Evolutionary conservation across 192 early-diverging fungal species (phyloP).

Genomic region (Cetraspora pellucida): DNA sequence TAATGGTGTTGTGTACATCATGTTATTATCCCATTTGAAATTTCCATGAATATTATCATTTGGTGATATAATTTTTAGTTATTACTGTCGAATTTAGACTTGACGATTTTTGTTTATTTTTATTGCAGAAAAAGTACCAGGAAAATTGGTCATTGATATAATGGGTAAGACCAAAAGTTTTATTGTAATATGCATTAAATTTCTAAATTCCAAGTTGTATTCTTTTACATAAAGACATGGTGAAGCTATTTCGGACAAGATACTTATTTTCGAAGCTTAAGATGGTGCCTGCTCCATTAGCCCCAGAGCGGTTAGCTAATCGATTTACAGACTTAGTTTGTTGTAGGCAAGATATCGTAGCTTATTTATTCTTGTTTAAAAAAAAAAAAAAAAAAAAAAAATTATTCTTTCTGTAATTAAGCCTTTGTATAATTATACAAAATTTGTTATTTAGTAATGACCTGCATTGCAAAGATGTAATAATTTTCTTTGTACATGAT

Average conservation of each 20-base stretch:
- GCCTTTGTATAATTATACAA: neutral
- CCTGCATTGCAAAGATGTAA: slow-evolving; percentile 32
- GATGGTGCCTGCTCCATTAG: slow-evolving; percentile 33
- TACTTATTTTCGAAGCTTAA: neutral
- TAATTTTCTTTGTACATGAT: slow-evolving; percentile 49
- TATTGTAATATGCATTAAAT: neutral
- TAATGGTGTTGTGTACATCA: too few relatives aligned
- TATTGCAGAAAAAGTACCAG: too few relatives aligned
- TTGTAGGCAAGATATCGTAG: slow-evolving; percentile 39
- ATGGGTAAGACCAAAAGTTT: neutral
- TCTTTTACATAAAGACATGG: neutral
- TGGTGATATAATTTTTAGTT: too few relatives aligned
- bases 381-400: too few relatives aligned
- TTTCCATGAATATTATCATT: too few relatives aligned
- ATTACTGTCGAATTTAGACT: too few relatives aligned
- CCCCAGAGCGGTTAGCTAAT: slow-evolving; percentile 32
- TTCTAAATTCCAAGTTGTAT: neutral
- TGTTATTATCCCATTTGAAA: too few relatives aligned
- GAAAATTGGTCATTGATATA: too few relatives aligned
- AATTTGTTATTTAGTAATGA: slow-evolving; percentile 31
- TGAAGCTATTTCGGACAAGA: slow-evolving; percentile 23
- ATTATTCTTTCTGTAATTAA: neutral
- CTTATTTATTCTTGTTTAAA: too few relatives aligned
- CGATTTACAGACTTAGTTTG: slow-evolving; percentile 40
- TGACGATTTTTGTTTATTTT: too few relatives aligned